Evolutionary conservation across 352 stramenopile species (phyloP), one percentile per base, ranked within the genome.

Genomic region (Peronospora belbahrii): DNA sequence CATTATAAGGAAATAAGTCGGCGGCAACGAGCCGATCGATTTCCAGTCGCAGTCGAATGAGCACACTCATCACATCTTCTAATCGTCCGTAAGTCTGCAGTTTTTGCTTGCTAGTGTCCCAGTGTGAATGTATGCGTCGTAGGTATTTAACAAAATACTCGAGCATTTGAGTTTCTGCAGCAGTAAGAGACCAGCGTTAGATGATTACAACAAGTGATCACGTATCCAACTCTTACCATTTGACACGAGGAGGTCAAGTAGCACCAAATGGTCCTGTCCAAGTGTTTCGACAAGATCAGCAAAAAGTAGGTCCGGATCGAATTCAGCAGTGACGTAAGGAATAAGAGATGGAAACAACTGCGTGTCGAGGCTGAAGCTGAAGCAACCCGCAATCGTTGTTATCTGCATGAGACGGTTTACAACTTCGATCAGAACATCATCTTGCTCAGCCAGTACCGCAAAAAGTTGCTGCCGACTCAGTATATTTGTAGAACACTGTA

Each of bases 371-470:
- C 13, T 22, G 1, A 14, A 18, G 15, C 23, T 30, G 14, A 6
- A 2, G 28, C 14, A n/a, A 43, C 37, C n/a, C 2, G 14, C 31
- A 25, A 55, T 24, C 9, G 15, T 17, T 30, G 27, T 10, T 23
- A 77, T 67, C 6, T 56, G 43, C 20, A 67, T 61, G 13, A 86
- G 55, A 14, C 59, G 48, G 13, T 77, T 52, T 2, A 81, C 52
- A n/a, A 83, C 68, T 37, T 83, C 67, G 17, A 88, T 50, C 60
- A 88, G 65, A 15, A 79, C 62, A 36, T 86, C 72, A 28, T 88
- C 76, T 64, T 88, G 74, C 39, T 88, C 76, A 17, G 62, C 67
- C 8, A 88, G 48, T 13, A 85, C 49, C 8, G 32, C 41, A n/a
- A 86, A 60, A 14, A 86, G 38, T n/a, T 59, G 52, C 19, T 37